Evolutionary conservation across 352 stramenopile genomes (phyloP).

Genomic region (Globisporangium spinosum): DNA sequence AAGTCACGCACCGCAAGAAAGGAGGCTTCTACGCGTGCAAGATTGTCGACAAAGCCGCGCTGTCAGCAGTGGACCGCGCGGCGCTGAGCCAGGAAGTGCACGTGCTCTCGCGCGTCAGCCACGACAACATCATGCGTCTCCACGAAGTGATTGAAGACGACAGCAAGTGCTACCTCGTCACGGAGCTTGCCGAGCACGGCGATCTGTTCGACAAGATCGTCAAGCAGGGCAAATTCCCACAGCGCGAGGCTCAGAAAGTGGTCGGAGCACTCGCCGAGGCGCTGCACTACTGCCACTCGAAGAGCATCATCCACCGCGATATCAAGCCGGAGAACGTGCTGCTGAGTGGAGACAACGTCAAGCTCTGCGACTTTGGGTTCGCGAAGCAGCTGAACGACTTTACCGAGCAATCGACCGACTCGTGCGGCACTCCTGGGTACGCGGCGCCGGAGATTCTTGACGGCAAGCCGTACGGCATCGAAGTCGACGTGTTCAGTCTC

Average conservation of each 20-base stretch:
- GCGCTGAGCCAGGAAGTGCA: slow-evolving; percentile 72
- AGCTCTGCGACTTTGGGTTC: slow-evolving; percentile 87
- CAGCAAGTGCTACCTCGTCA: slow-evolving; percentile 96
- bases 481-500: slow-evolving; percentile 88
- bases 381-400: slow-evolving; percentile 59
- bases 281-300: slow-evolving; percentile 90
- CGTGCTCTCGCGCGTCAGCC: slow-evolving; percentile 67
- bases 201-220: slow-evolving; percentile 87
- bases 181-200: slow-evolving; percentile 93
- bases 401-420: slow-evolving; percentile 69
- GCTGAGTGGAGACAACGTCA: slow-evolving; percentile 67
- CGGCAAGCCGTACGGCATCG: slow-evolving; percentile 72
- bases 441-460: slow-evolving; percentile 82
- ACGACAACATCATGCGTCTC: slow-evolving; percentile 89
- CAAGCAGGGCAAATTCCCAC: slow-evolving; percentile 71
- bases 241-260: slow-evolving; percentile 65
- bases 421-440: slow-evolving; percentile 82
- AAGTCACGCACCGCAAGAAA: slow-evolving; percentile 79
- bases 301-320: slow-evolving; percentile 89
- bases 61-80: slow-evolving; percentile 68
- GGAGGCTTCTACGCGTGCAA: slow-evolving; percentile 75
- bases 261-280: slow-evolving; percentile 79
- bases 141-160: slow-evolving; percentile 94
- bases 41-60: slow-evolving; percentile 77
- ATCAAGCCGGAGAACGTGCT: slow-evolving; percentile 90